Conservation (phyloP, 768 basidiomycete species). For the Botryobasidium botryosum region DNA sequence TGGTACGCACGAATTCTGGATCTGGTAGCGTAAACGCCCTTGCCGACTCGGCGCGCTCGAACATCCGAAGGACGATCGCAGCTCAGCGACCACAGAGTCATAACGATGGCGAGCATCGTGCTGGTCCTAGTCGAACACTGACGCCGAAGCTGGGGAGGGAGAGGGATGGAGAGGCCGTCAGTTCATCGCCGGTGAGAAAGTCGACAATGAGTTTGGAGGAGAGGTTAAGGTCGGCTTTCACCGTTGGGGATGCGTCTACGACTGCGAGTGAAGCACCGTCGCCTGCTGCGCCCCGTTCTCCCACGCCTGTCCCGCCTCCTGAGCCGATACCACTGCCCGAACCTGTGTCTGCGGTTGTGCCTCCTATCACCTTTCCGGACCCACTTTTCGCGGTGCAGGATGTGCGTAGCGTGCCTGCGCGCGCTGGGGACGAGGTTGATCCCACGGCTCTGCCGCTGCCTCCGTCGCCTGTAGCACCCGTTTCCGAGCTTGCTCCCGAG, state of each 20-base stretch:
- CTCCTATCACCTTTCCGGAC: conserved; percentile 13
- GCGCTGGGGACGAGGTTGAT: no score
- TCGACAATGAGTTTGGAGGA: conserved; percentile 43
- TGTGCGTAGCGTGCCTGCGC: no score
- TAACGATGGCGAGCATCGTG: conserved; percentile 6
- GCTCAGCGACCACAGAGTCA: conserved; percentile 27
- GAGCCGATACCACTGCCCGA: conserved; percentile 7
- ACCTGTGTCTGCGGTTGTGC: conserved; percentile 15
- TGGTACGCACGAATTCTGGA: conserved; percentile 7
- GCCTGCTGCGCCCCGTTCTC: conserved; percentile 27
- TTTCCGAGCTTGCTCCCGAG: neutral
- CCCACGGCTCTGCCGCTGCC: conserved; percentile 11
- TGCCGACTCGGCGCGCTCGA: conserved; percentile 42
- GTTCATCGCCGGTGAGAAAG: neutral
- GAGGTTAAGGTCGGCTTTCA: conserved; percentile 49
- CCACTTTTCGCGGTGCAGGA: no score
- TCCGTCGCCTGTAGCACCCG: conserved; percentile 8
- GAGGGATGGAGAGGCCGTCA: neutral
- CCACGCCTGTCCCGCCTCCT: neutral
- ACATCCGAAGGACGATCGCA: conserved; percentile 45
- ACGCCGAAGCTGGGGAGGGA: conserved; percentile 1
- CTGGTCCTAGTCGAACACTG: neutral
- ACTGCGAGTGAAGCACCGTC: conserved; percentile 28
- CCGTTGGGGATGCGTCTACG: conserved; percentile 36
- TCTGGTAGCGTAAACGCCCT: conserved; percentile 29